phyloP scores from a whole-genome alignment of 352 stramenopile genomes.

The Pythium monospermum region DNA sequence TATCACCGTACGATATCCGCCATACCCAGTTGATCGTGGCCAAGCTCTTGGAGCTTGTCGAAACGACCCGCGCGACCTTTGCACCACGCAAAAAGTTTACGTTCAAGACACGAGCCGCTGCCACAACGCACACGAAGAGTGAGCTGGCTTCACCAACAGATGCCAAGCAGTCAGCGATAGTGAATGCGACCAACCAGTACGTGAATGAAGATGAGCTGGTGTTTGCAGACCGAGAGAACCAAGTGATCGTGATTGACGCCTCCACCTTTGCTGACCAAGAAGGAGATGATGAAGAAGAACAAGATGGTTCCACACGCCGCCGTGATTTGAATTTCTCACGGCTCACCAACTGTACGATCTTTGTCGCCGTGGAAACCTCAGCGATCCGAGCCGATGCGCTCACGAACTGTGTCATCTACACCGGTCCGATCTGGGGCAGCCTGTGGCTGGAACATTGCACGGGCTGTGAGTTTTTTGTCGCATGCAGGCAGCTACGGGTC shows the following conservation, averaged over 20 bases:
- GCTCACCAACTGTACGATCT: conserved; percentile 65
- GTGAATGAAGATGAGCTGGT: conserved; percentile 50
- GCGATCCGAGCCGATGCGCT: conserved; percentile 68
- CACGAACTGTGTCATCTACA: conserved; percentile 68
- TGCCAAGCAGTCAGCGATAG: background rate
- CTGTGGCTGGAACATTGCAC: conserved; percentile 82
- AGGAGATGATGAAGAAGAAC: conserved; percentile 16
- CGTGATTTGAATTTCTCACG: conserved; percentile 71
- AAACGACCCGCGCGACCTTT: conserved; percentile 57
- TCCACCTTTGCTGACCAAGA: conserved; percentile 34
- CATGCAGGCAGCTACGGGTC: conserved; percentile 83
- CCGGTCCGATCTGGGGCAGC: conserved; percentile 73
- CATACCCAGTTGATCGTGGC: conserved; percentile 66
- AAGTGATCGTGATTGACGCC: conserved; percentile 66
- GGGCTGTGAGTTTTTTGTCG: conserved; percentile 74
- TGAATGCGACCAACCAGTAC: conserved; percentile 2
- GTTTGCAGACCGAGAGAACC: conserved; percentile 45
- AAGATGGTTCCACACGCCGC: conserved; percentile 23
- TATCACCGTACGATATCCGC: conserved; percentile 85
- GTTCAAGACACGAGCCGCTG: conserved; percentile 37
- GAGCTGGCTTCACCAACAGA: background rate
- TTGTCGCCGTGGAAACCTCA: conserved; percentile 63
- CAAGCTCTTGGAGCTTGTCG: conserved; percentile 59
- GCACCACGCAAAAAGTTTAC: conserved; percentile 84
- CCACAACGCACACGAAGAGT: conserved; percentile 5